Conservation (phyloP, 75 land plant species). For the Pinus taeda region DNA sequence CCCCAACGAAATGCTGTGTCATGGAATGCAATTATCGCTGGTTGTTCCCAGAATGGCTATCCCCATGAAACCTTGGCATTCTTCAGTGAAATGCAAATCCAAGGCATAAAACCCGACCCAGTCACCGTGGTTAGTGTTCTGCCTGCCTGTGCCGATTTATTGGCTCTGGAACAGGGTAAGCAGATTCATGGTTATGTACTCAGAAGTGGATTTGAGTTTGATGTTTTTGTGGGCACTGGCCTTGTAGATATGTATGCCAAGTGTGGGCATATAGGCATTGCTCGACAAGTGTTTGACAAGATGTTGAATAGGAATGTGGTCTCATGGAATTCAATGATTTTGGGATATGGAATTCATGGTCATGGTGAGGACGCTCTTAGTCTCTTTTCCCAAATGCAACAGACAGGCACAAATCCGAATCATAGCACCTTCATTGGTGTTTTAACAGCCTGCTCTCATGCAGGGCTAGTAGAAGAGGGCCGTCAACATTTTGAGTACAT, state of each 20-base stretch:
- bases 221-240: slow-evolving; percentile 42
- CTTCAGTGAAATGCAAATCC: slow-evolving; percentile 31
- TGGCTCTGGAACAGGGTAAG: slow-evolving; percentile 21
- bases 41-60: slow-evolving; percentile 18
- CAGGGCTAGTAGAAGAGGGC: not conserved
- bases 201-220: slow-evolving; percentile 47
- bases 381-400: slow-evolving; percentile 41
- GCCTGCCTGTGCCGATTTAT: slow-evolving; percentile 32
- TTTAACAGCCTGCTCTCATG: slow-evolving; percentile 13
- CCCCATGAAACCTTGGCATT: slow-evolving; percentile 27
- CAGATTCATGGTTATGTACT: slow-evolving; percentile 35
- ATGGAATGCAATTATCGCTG: slow-evolving; percentile 49
- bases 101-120: slow-evolving; percentile 34
- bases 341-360: slow-evolving; percentile 32
- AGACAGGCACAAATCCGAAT: slow-evolving; percentile 12
- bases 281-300: slow-evolving; percentile 22
- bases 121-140: slow-evolving; percentile 53
- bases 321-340: slow-evolving; percentile 51
- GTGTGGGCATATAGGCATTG: slow-evolving; percentile 23
- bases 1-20: slow-evolving; percentile 47
- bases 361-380: slow-evolving; percentile 34
- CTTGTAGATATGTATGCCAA: slow-evolving; percentile 51
- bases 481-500: not conserved
- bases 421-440: slow-evolving; percentile 2
- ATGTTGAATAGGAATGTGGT: slow-evolving; percentile 43